phyloP scores from a whole-genome alignment of 2,329 filamentous ascomycete genomes.

The Aspergillus pseudotamarii region DNA sequence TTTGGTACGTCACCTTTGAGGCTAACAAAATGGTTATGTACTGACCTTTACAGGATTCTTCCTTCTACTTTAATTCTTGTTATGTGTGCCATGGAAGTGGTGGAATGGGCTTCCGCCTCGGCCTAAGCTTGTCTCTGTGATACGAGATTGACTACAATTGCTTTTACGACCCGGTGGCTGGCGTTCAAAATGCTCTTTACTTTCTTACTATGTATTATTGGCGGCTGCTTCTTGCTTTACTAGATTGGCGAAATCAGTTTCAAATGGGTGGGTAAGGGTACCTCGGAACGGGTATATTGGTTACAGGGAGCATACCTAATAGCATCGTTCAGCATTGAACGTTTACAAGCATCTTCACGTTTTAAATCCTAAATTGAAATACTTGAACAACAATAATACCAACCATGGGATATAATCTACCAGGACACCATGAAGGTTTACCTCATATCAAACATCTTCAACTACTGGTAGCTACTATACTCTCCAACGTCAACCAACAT shows the following conservation, averaged over 20 bases:
- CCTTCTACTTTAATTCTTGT: slow-evolving; percentile 90
- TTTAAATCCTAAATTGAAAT: not conserved
- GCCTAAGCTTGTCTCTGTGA: slow-evolving; percentile 12
- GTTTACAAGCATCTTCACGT: not conserved
- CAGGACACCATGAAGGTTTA: not conserved
- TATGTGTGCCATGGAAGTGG: slow-evolving; percentile 86
- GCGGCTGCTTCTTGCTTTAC: not conserved
- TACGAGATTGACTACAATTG: not conserved
- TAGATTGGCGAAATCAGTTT: not conserved
- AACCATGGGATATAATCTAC: not conserved
- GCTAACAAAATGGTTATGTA: not conserved
- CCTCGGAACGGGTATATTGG: not conserved
- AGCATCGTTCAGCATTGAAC: too few relatives aligned
- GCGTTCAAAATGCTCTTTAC: not conserved
- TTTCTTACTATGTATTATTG: slow-evolving; percentile 1
- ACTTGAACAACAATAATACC: not conserved
- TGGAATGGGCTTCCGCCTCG: slow-evolving; percentile 72
- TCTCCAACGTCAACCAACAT: slow-evolving; percentile 42
- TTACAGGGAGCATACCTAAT: not conserved
- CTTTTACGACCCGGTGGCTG: not conserved
- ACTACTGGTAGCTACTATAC: not conserved
- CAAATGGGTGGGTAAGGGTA: not conserved
- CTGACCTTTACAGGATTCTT: slow-evolving; percentile 67
- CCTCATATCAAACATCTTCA: not conserved
- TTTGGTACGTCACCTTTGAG: slow-evolving; percentile 64